A percentile compares a stretch with the other conserved stretches of the same genome.
Conservation (phyloP, 2,329 filamentous ascomycete genomes). For the Pestalotiopsis sp. region DNA sequence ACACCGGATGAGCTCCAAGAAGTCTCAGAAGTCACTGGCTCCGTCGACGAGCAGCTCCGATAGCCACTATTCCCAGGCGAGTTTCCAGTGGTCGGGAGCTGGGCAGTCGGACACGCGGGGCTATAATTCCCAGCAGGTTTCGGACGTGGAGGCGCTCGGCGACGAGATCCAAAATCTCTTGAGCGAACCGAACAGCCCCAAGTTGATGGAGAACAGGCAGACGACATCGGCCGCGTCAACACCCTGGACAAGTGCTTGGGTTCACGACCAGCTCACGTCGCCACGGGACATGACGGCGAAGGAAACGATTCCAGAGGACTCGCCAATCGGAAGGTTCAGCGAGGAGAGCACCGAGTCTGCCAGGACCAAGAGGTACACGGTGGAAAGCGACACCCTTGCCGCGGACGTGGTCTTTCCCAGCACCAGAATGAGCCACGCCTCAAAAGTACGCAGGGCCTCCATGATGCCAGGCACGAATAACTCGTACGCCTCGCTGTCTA, state of each 20-base stretch:
- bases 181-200: conserved; percentile 2
- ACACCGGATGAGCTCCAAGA: conserved; percentile 4
- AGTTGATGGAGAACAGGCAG: not conserved
- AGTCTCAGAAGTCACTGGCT: conserved; percentile 7
- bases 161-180: conserved; percentile 19
- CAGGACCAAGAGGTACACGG: not conserved
- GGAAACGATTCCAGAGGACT: conserved; percentile 21
- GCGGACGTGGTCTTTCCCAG: not conserved
- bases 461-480: conserved; percentile 22
- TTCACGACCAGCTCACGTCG: conserved; percentile 22
- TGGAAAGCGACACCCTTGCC: not conserved
- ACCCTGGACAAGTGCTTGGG: conserved; percentile 23
- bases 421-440: not conserved
- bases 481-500: conserved; percentile 17
- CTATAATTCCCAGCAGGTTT: conserved; percentile 16
- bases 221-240: conserved; percentile 1
- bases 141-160: conserved; percentile 23
- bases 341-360: not conserved
- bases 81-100: not conserved
- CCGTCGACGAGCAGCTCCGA: conserved; percentile 8
- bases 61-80: conserved; percentile 6
- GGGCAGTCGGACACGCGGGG: not conserved
- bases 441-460: conserved; percentile 13
- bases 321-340: conserved; percentile 13
- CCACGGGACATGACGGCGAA: conserved; percentile 16